A percentile compares a stretch with the other conserved stretches of the same genome.
These are phyloP conservation scores for Cordyceps javanica DNA, from an alignment of 2,329 filamentous ascomycete species.

Conservation along the genomic window DNA sequence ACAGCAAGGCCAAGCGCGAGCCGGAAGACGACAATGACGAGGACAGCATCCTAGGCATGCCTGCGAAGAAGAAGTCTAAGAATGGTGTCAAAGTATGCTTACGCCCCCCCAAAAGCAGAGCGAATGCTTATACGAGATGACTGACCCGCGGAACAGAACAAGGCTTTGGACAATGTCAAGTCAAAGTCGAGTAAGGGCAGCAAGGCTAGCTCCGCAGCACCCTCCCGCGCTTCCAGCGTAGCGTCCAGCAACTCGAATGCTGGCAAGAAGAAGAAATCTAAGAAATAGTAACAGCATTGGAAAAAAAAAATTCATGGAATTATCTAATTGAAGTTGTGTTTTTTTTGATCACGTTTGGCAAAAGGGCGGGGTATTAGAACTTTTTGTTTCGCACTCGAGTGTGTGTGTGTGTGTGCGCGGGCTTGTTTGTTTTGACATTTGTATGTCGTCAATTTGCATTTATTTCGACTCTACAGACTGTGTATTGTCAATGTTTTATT, in stretches of 20 bases:
- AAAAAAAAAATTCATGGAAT: neutral
- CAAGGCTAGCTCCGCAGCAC: conserved; percentile 69
- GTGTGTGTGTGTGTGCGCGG: neutral
- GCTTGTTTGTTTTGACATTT: neutral
- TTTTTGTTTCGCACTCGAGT: neutral
- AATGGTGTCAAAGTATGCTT: conserved; percentile 73
- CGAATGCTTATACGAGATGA: neutral
- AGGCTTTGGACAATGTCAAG: conserved; percentile 85
- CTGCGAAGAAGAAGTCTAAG: conserved; percentile 94
- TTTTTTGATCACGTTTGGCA: neutral
- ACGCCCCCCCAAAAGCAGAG: neutral
- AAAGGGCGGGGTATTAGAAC: neutral
- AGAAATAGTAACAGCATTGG: neutral
- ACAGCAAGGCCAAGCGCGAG: conserved; percentile 68
- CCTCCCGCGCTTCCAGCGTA: conserved; percentile 84
- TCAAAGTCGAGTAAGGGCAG: conserved; percentile 63
- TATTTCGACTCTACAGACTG: neutral
- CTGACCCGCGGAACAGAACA: conserved; percentile 58
- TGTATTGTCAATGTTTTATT: neutral
- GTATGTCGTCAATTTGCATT: neutral
- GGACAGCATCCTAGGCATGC: conserved; percentile 71
- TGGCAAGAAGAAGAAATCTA: conserved; percentile 13
- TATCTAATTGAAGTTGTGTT: neutral
- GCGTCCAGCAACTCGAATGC: conserved; percentile 59
- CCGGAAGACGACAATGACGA: conserved; percentile 78